These are phyloP conservation scores for Kitagawia praeruptora DNA, from an alignment of 129 eudicot species.

Conservation along the genomic window DNA sequence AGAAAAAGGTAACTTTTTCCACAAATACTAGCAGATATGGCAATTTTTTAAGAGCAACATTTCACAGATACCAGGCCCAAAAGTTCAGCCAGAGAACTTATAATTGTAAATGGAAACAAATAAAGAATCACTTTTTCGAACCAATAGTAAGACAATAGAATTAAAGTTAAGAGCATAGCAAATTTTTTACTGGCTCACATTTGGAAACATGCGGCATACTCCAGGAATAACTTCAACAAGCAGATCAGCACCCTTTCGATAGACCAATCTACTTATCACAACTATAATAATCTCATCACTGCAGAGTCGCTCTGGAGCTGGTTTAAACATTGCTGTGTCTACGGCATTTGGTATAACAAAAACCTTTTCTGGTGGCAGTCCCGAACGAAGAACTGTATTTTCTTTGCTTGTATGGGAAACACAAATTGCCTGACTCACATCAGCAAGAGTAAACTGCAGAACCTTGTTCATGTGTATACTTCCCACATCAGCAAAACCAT, in stretches of 20 bases:
- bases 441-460: conserved; percentile 88
- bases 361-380: conserved; percentile 86
- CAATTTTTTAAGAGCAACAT: background rate
- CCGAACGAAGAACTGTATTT: conserved; percentile 89
- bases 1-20: background rate
- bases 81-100: background rate
- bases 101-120: background rate
- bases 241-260: conserved; percentile 94
- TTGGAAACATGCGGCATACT: conserved; percentile 85
- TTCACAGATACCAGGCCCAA: background rate
- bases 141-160: background rate
- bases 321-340: conserved; percentile 96
- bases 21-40: background rate
- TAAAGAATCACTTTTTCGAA: background rate
- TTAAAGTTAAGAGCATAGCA: background rate
- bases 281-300: conserved; percentile 69
- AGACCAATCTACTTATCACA: conserved; percentile 93
- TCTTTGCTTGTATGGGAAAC: conserved; percentile 98
- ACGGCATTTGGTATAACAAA: conserved; percentile 96
- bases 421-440: conserved; percentile 93
- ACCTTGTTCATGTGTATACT: conserved; percentile 97
- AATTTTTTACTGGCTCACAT: conserved; percentile 45
- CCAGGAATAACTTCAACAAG: conserved; percentile 98
- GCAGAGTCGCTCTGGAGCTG: conserved; percentile 64
- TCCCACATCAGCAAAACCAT: conserved; percentile 94